phyloP scores from a whole-genome alignment of 2,329 filamentous ascomycete species.

The Endocalyx cinctus region DNA sequence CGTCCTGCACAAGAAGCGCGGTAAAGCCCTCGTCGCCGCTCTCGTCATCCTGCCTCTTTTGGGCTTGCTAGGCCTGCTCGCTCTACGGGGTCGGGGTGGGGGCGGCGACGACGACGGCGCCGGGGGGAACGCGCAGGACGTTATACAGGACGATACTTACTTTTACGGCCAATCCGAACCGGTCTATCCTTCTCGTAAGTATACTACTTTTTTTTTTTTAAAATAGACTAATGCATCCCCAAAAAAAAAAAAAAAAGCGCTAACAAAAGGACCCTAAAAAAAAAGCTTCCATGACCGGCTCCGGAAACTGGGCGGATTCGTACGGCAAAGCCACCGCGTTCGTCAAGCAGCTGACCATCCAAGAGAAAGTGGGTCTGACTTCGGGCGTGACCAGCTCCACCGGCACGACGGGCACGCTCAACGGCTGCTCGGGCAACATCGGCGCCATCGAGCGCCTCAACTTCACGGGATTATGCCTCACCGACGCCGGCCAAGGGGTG shows the following conservation, averaged over 20 bases:
- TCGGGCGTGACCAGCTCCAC: constrained; percentile 59
- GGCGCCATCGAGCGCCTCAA: constrained; percentile 34
- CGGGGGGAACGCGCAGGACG: constrained; percentile 8
- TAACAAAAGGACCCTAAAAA: too few relatives aligned
- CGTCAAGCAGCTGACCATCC: constrained; percentile 66
- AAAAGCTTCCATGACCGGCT: constrained; percentile 52
- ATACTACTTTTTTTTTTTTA: too few relatives aligned
- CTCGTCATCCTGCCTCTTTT: constrained; percentile 27
- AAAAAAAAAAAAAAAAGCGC: too few relatives aligned
- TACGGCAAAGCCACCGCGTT: constrained; percentile 64
- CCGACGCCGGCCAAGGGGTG: constrained; percentile 29
- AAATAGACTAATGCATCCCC: too few relatives aligned
- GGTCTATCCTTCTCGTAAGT: constrained; percentile 48
- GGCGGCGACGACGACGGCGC: constrained; percentile 2
- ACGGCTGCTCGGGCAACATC: constrained; percentile 44
- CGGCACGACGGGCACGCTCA: constrained; percentile 23
- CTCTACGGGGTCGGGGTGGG: constrained; percentile 19
- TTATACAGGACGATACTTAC: constrained; percentile 35
- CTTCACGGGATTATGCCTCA: constrained; percentile 39
- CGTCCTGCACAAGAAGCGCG: constrained; percentile 23
- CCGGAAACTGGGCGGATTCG: constrained; percentile 63
- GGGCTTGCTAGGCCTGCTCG: constrained; percentile 25
- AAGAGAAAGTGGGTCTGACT: constrained; percentile 76
- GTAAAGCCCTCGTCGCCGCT: constrained; percentile 17
- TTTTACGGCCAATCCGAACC: constrained; percentile 48